Percentiles rank a stretch among this genome's conserved stretches.
Conservation (phyloP, 306 rosid species). For the peach (Prunus persica) region Prunus_persica_NCBIv2 NC_034009.1:6018001-6018500, state of each 20-base stretch:
- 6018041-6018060: background rate
- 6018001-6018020: background rate
- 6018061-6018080: background rate
- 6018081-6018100: background rate
- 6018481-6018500: background rate
- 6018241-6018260: background rate
- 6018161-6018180: background rate
- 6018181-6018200: background rate
- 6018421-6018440: background rate
- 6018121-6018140: background rate
- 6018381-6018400: background rate
- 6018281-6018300: background rate
- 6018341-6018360: background rate
- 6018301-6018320: background rate
- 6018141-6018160: background rate
- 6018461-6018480: background rate
- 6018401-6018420: background rate
- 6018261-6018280: background rate
- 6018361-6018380: background rate
- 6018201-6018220: background rate
- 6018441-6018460: constrained; percentile 1
- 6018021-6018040: background rate
- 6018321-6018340: background rate
- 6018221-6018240: background rate
- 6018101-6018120: background rate